Evolutionary conservation across 768 basidiomycete species (phyloP).

Genomic region (Naganishia onofrii): DNA sequence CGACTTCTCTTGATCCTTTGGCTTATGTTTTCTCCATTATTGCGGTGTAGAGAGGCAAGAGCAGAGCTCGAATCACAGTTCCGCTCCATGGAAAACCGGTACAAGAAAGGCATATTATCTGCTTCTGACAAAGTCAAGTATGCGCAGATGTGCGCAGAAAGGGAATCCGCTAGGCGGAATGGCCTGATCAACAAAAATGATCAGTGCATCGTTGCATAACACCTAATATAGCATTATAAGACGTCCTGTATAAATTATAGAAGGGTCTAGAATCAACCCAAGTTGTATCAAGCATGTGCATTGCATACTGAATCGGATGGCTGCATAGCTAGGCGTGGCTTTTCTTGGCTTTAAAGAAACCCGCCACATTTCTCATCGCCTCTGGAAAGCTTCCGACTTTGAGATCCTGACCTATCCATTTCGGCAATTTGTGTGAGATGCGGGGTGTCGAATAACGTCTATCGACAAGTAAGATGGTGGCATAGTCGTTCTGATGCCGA

Average conservation of each 20-base stretch:
- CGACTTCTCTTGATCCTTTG: neutral
- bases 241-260: neutral
- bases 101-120: conserved; percentile 47
- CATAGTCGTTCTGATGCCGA: conserved; percentile 87
- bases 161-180: conserved; percentile 29
- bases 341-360: conserved; percentile 65
- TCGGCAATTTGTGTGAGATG: conserved; percentile 77
- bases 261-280: neutral
- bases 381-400: conserved; percentile 67
- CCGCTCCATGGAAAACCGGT: conserved; percentile 44
- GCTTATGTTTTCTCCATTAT: neutral
- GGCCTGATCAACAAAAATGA: conserved; percentile 21
- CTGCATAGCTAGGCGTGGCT: neutral
- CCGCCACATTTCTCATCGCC: conserved; percentile 65
- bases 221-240: neutral
- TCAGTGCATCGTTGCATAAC: conserved; percentile 6
- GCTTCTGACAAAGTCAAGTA: conserved; percentile 48
- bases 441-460: conserved; percentile 68
- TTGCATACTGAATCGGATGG: neutral
- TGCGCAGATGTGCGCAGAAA: conserved; percentile 29
- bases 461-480: conserved; percentile 82
- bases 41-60: conserved; percentile 39
- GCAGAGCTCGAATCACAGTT: conserved; percentile 46
- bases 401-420: conserved; percentile 75
- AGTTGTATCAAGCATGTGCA: neutral